These are phyloP conservation scores for Phytophthora rubi DNA, from an alignment of 352 stramenopile species.

Conservation along the genomic window DNA sequence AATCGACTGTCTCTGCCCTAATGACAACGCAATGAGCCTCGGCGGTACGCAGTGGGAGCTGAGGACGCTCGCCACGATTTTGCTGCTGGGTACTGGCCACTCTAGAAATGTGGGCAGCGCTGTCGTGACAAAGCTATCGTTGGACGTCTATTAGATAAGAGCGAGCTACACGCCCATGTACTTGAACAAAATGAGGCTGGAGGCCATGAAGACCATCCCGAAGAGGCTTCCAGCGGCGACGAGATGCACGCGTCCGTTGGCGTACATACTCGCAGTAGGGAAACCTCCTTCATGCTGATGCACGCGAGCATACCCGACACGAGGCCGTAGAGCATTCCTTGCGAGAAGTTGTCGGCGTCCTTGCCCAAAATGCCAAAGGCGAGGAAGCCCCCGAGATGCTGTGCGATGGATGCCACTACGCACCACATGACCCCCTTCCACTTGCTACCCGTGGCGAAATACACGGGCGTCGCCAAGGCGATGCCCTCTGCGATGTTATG, in stretches of 20 bases:
- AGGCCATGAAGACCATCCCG: slow-evolving; percentile 91
- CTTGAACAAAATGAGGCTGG: slow-evolving; percentile 90
- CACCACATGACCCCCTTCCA: slow-evolving; percentile 94
- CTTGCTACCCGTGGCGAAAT: slow-evolving; percentile 94
- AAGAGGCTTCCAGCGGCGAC: slow-evolving; percentile 79
- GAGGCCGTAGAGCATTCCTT: slow-evolving; percentile 91
- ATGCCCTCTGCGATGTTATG: slow-evolving; percentile 97
- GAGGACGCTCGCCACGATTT: slow-evolving; percentile 5
- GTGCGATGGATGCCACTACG: slow-evolving; percentile 75
- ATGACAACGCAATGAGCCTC: not conserved
- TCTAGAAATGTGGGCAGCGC: not conserved
- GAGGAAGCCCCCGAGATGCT: slow-evolving; percentile 90
- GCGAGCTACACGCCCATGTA: slow-evolving; percentile 52
- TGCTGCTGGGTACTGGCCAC: not conserved
- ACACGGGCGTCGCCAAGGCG: slow-evolving; percentile 94
- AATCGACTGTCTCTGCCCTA: slow-evolving; percentile 1
- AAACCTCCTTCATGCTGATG: slow-evolving; percentile 93
- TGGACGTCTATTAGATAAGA: slow-evolving; percentile 16
- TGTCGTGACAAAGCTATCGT: not conserved
- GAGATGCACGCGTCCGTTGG: slow-evolving; percentile 75
- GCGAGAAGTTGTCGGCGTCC: slow-evolving; percentile 50
- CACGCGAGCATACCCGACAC: slow-evolving; percentile 95
- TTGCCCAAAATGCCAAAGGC: slow-evolving; percentile 74
- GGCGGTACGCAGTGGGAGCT: slow-evolving; percentile 10
- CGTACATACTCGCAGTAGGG: slow-evolving; percentile 90